Conservation (phyloP, 331 rosid species). For the Malus hybrid region DNA sequence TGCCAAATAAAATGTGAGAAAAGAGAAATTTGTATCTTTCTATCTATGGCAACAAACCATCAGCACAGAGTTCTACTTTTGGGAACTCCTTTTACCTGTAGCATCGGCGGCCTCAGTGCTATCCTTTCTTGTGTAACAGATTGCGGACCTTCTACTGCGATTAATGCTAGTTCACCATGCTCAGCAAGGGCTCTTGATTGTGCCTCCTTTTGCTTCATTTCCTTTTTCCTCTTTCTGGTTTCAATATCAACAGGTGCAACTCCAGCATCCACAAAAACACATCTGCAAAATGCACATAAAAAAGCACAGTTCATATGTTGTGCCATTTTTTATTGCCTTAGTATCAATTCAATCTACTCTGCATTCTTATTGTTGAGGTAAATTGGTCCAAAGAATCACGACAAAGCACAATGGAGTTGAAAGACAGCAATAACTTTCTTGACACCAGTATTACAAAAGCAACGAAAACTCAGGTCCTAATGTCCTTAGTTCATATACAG, state of each 20-base stretch:
- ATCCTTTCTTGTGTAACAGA: conserved; percentile 63
- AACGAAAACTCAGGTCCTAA: neutral
- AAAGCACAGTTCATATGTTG: conserved; percentile 2
- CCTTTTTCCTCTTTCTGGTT: conserved; percentile 82
- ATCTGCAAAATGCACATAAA: conserved; percentile 42
- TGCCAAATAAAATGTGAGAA: conserved; percentile 5
- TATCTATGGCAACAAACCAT: neutral
- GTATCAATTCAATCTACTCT: neutral
- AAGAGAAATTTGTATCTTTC: neutral
- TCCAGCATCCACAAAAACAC: conserved; percentile 98
- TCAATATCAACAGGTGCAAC: conserved; percentile 79
- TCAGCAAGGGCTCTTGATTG: conserved; percentile 65
- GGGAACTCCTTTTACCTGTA: conserved; percentile 55
- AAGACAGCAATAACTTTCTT: neutral
- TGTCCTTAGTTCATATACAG: neutral
- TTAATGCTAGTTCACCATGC: conserved; percentile 93
- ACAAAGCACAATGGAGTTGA: neutral
- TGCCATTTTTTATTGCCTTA: neutral
- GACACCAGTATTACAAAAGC: neutral
- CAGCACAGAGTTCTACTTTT: neutral
- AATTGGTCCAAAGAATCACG: neutral
- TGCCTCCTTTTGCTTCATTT: conserved; percentile 71
- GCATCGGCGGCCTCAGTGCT: conserved; percentile 90
- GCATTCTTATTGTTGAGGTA: neutral
- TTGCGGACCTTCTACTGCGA: conserved; percentile 80